These are phyloP conservation scores for Rhodotorula sp. DNA, from an alignment of 1,284 basidiomycete genomes.

Conservation along the genomic window DNA sequence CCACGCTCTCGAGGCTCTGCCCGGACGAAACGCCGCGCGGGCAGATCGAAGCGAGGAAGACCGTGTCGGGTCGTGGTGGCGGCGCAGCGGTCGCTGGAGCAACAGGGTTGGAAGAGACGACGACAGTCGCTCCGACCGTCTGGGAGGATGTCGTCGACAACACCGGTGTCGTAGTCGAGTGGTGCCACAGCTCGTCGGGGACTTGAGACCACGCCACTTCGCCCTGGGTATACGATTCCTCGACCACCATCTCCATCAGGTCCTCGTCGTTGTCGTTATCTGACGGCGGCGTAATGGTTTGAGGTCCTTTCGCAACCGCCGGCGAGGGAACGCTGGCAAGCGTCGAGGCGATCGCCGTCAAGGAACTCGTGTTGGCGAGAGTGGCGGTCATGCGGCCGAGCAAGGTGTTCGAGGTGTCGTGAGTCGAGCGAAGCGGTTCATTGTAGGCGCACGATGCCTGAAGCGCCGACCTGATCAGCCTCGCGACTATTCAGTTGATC, in stretches of 20 bases:
- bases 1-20: background rate
- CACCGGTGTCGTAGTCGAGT: background rate
- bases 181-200: background rate
- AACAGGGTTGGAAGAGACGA: slow-evolving; percentile 2
- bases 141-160: slow-evolving; percentile 7
- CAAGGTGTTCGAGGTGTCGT: background rate
- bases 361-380: background rate
- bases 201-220: slow-evolving; percentile 12
- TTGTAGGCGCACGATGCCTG: slow-evolving; percentile 35
- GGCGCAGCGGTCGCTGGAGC: background rate
- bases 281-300: background rate
- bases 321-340: background rate
- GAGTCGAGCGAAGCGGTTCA: slow-evolving; percentile 16
- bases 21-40: background rate
- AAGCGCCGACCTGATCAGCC: background rate
- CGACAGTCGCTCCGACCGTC: background rate
- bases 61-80: background rate
- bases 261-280: background rate
- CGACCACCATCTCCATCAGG: background rate
- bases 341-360: background rate
- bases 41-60: background rate
- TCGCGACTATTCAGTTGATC: background rate
- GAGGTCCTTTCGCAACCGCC: background rate
- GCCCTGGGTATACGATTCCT: slow-evolving; percentile 16
- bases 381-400: background rate